Evolutionary conservation across 2,329 filamentous ascomycete species (phyloP), one percentile per base, ranked within the genome.

Genomic region (Albifimbria verrucaria): DNA sequence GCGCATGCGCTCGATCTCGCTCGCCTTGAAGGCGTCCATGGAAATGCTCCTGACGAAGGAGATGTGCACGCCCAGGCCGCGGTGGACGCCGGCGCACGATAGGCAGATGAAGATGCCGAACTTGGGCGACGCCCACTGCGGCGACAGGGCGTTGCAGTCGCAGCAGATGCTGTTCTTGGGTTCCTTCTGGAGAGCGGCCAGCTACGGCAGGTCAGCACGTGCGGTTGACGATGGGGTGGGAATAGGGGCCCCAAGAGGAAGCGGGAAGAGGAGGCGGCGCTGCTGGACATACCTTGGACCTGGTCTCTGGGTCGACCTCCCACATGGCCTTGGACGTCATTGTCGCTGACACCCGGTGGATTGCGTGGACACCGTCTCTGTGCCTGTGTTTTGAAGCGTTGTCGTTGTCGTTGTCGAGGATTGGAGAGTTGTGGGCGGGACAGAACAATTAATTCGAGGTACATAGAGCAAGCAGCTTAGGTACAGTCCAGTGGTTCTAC

Each of bases 41-140:
- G 91, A 96, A 67, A 97, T 94, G 65, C 89, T 94, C 55, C 94
- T 89, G 59, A 99, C 92, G 75, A 99, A 99, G 69, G 92, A 96
- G 72, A 99, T 96, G 78, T 99, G 94, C 32, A 99, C 94, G 56
- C 94, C 94, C 25, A 99, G 85, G 3, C 92, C 92, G 58, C 94
- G 89, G 75, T 99, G 94, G 50, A 94, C 90, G 62, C 94, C 94
- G 28, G 92, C 93, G 77, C 94, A 99, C 58, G 88, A 90, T 50
- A 99, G 86, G 74, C 94, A 99, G 80, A 99, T 97, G 78, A 99
- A 99, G 72, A 96, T 90, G 68, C 93, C 93, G 69, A 99, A 96
- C 74, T 99, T 99, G 59, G 94, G 94, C 36, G 92, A 81, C 62
- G 94, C 93, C 94, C 94, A 99, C 88, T 99, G 94, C 57, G 94